Percentiles rank a stretch among this genome's conserved stretches.
Evolutionary conservation across 73 alveolate genomes (phyloP).

Genomic region (Paramecium sexaurelia): DNA sequence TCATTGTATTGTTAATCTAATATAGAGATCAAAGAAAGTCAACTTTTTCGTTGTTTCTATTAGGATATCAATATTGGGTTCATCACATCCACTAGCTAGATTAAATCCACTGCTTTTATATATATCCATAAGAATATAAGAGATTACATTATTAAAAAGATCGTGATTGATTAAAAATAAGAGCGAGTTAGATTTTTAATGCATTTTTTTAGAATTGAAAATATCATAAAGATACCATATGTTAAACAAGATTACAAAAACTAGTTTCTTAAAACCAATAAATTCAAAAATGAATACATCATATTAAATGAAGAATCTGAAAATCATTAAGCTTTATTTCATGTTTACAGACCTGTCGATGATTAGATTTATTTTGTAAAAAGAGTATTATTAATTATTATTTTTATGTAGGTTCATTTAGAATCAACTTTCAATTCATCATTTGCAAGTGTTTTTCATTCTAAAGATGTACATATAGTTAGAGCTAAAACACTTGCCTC

Average conservation of each 20-base stretch:
- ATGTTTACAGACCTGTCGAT: constrained; percentile 24
- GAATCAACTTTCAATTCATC: not conserved
- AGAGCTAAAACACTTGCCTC: not conserved
- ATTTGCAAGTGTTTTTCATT: not conserved
- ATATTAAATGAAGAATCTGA: not conserved
- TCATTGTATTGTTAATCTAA: not conserved
- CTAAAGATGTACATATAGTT: not conserved
- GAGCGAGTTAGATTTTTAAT: no score
- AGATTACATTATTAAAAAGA: no score
- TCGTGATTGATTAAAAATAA: no score
- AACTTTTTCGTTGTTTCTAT: not conserved
- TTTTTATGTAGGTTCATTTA: not conserved
- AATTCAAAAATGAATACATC: not conserved
- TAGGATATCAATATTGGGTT: constrained; percentile 15
- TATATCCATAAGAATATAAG: not conserved
- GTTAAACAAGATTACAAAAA: not conserved
- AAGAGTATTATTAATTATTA: not conserved
- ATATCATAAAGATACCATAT: not conserved
- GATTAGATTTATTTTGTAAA: constrained; percentile 31
- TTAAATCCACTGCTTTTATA: not conserved
- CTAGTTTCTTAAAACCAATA: not conserved
- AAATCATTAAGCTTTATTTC: not conserved
- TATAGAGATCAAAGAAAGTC: not conserved
- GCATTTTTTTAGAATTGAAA: no score
- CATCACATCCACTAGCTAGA: not conserved